Percentiles rank a stretch among this genome's conserved stretches.
These are phyloP conservation scores for Teunomyces gatunensis DNA, from an alignment of 805 yeast genomes.

Conservation along the genomic window DNA sequence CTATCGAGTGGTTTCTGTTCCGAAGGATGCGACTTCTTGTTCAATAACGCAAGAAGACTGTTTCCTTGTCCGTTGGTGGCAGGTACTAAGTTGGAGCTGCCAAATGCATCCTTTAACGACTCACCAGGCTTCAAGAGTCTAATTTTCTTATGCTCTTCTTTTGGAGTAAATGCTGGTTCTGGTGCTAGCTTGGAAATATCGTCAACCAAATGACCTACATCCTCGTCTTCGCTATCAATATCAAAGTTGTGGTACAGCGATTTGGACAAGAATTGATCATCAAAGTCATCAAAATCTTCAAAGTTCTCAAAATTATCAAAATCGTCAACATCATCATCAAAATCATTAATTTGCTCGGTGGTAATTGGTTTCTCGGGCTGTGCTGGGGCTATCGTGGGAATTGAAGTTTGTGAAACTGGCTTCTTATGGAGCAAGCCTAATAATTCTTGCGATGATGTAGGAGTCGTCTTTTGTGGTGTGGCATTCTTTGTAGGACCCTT, in stretches of 20 bases:
- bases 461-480: not conserved
- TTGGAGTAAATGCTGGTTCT: not conserved
- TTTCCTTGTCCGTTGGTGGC: conserved; percentile 16
- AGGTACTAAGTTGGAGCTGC: not conserved
- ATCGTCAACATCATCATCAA: conserved; percentile 10
- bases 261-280: conserved; percentile 13
- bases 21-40: conserved; percentile 8
- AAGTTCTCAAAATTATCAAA: conserved; percentile 34
- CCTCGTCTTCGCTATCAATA: conserved; percentile 38
- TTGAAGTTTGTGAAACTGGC: not conserved
- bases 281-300: conserved; percentile 32
- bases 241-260: conserved; percentile 23
- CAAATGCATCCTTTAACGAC: conserved; percentile 12
- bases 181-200: conserved; percentile 3
- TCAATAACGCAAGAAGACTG: conserved; percentile 21
- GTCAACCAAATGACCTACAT: conserved; percentile 13
- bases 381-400: conserved; percentile 1
- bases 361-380: conserved; percentile 3
- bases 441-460: conserved; percentile 11
- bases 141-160: conserved; percentile 14
- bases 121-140: conserved; percentile 31
- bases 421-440: conserved; percentile 11
- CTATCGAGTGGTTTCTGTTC: conserved; percentile 5
- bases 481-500: conserved; percentile 3
- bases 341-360: conserved; percentile 16